Percentiles rank a stretch among this genome's conserved stretches.
Evolutionary conservation across 352 stramenopile species (phyloP).

Genomic region (Blastocystis sp.): DNA sequence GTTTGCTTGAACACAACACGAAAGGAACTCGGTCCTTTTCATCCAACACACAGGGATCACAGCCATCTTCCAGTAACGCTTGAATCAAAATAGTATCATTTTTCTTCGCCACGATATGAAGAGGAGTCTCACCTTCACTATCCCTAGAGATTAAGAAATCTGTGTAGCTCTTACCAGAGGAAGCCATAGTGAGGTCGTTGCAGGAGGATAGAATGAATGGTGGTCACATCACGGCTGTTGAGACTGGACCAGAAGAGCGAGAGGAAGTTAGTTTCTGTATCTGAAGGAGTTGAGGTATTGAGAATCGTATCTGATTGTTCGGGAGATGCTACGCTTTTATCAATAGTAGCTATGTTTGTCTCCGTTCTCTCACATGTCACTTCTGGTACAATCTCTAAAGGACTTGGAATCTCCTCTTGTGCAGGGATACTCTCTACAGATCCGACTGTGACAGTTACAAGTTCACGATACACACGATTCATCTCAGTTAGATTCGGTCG

Average conservation of each 20-base stretch:
- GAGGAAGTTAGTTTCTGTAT: neutral
- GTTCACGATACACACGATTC: slow-evolving; percentile 34
- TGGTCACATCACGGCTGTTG: slow-evolving; percentile 69
- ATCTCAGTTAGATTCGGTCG: slow-evolving; percentile 81
- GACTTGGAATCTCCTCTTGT: neutral
- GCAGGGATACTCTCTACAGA: slow-evolving; percentile 76
- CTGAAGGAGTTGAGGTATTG: neutral
- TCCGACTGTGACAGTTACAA: slow-evolving; percentile 75
- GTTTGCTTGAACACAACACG: slow-evolving; percentile 77
- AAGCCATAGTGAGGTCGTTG: neutral
- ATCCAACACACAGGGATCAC: slow-evolving; percentile 77
- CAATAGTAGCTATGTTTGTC: neutral
- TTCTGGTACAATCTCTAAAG: neutral
- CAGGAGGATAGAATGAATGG: slow-evolving; percentile 72
- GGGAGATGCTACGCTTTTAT: neutral
- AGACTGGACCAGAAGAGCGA: slow-evolving; percentile 64
- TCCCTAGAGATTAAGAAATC: slow-evolving; percentile 73
- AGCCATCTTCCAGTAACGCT: slow-evolving; percentile 76
- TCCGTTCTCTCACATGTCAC: neutral
- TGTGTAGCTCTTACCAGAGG: slow-evolving; percentile 2
- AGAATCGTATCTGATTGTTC: neutral
- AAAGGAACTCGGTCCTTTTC: slow-evolving; percentile 77
- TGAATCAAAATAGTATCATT: slow-evolving; percentile 73
- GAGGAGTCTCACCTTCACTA: slow-evolving; percentile 75
- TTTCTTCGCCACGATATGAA: slow-evolving; percentile 77